Percentiles rank a stretch among this genome's conserved stretches.
phyloP scores from a whole-genome alignment of 2,329 filamentous ascomycete genomes.

The Xylaria sp. region DNA sequence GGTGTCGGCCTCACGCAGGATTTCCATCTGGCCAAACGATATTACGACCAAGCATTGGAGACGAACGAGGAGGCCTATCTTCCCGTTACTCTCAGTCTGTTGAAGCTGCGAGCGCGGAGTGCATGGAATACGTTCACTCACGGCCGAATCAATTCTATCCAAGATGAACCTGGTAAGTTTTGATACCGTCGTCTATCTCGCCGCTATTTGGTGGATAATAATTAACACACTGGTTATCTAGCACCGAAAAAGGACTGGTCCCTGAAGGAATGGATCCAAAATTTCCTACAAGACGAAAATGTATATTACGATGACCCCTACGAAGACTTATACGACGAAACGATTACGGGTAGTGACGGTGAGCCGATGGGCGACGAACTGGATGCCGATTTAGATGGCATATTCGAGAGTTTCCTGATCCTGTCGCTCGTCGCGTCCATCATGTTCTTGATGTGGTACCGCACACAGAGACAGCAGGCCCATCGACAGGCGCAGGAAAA shows the following conservation, averaged over 20 bases:
- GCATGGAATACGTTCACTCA: slow-evolving; percentile 95
- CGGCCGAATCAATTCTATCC: slow-evolving; percentile 91
- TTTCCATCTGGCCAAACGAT: slow-evolving; percentile 95
- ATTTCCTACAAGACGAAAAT: slow-evolving; percentile 80
- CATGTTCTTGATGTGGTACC: slow-evolving; percentile 82
- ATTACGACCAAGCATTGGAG: slow-evolving; percentile 91
- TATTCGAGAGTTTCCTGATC: slow-evolving; percentile 87
- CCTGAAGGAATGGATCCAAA: slow-evolving; percentile 84
- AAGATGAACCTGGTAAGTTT: slow-evolving; percentile 81
- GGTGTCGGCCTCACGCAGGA: slow-evolving; percentile 92
- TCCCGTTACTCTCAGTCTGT: slow-evolving; percentile 86
- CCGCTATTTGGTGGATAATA: background rate
- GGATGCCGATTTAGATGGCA: slow-evolving; percentile 76
- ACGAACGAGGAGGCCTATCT: slow-evolving; percentile 94
- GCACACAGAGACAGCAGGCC: slow-evolving; percentile 74
- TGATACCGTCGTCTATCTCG: background rate
- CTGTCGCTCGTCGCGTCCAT: slow-evolving; percentile 79
- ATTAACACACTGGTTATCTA: slow-evolving; percentile 53
- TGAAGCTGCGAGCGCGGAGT: slow-evolving; percentile 85
- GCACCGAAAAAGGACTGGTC: slow-evolving; percentile 78
- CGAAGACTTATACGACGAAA: slow-evolving; percentile 65
- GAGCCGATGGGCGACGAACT: slow-evolving; percentile 67
- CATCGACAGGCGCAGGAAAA: slow-evolving; percentile 53
- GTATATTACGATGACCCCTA: slow-evolving; percentile 71
- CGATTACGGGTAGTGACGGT: slow-evolving; percentile 65